Conservation (phyloP, 192 early-diverging fungal genomes). For the Dispira simplex region DNA sequence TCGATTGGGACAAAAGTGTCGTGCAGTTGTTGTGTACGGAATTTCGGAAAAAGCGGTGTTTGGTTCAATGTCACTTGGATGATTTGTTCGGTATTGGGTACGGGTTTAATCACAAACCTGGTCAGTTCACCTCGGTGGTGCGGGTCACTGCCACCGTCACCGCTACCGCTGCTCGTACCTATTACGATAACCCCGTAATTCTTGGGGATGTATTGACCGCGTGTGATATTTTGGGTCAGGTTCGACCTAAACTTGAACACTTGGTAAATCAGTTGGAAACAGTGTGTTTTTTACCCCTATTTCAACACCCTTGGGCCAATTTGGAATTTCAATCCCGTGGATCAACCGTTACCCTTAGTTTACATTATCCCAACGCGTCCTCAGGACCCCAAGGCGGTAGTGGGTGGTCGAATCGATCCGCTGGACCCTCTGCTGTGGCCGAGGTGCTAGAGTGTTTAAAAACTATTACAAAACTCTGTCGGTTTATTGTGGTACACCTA, state of each 20-base stretch:
- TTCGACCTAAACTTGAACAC: conserved; percentile 12
- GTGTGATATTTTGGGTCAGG: conserved; percentile 21
- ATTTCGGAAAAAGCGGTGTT: conserved; percentile 18
- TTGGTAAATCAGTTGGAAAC: conserved; percentile 15
- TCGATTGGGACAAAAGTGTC: conserved; percentile 5
- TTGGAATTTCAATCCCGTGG: too few relatives aligned
- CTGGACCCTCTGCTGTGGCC: too few relatives aligned
- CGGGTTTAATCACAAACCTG: conserved; percentile 5
- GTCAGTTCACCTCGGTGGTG: neutral
- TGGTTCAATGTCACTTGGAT: conserved; percentile 21
- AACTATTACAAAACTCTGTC: too few relatives aligned
- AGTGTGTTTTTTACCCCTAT: conserved; percentile 18
- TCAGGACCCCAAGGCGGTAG: too few relatives aligned
- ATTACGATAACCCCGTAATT: conserved; percentile 24
- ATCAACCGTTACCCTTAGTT: too few relatives aligned
- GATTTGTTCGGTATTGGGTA: conserved; percentile 19
- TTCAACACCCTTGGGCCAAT: conserved; percentile 16
- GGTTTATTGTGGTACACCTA: too few relatives aligned
- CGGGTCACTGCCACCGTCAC: conserved; percentile 15
- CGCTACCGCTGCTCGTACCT: conserved; percentile 19
- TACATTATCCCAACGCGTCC: too few relatives aligned
- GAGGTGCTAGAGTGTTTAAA: too few relatives aligned
- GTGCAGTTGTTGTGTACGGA: conserved; percentile 14
- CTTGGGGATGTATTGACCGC: conserved; percentile 25
- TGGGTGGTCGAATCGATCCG: too few relatives aligned